Evolutionary conservation across 805 yeast genomes (phyloP).

Genomic region (fission yeast (Schizosaccharomyces pombe)): ASM294v3 CU329670.1:518001-518500

Average conservation of each 20-base stretch:
- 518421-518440: too few relatives aligned
- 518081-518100: slow-evolving; percentile 89
- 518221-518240: slow-evolving; percentile 66
- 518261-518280: slow-evolving; percentile 85
- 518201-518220: slow-evolving; percentile 74
- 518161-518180: slow-evolving; percentile 96
- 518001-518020: slow-evolving; percentile 86
- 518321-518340: too few relatives aligned
- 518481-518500: too few relatives aligned
- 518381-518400: too few relatives aligned
- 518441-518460: too few relatives aligned
- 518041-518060: slow-evolving; percentile 81
- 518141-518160: slow-evolving; percentile 75
- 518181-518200: slow-evolving; percentile 72
- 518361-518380: not conserved
- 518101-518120: slow-evolving; percentile 98
- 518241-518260: slow-evolving; percentile 93
- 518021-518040: slow-evolving; percentile 79
- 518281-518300: slow-evolving; percentile 25
- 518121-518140: slow-evolving; percentile 87
- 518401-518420: too few relatives aligned
- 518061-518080: slow-evolving; percentile 88
- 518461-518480: too few relatives aligned
- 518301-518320: not conserved
- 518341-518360: too few relatives aligned